Base-by-base conservation (phyloP, 345 rosid genomes). In the Brassica juncea region DNA sequence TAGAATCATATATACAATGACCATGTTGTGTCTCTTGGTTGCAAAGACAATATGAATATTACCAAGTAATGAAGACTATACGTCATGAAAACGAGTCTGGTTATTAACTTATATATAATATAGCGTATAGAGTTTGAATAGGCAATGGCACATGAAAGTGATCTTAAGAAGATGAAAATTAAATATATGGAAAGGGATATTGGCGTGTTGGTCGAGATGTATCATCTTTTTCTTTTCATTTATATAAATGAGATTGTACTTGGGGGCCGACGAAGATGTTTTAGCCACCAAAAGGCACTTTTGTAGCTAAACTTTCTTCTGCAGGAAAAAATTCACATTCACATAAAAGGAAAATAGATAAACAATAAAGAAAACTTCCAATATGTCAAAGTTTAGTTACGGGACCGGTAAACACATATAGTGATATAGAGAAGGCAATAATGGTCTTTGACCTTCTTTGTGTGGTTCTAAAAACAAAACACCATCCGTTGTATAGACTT, bases 311-410 rank as follows among this genome's bases (percentile, higher is more conserved):
- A n/a, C 19, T 61, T 73, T 39, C 68, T 42, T 60, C 25, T 25
- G 25, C 32, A 9, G 8, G 44, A 5, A 27, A n/a, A 42, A 42
- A 61, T 28, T 72, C 30, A 39, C 39, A 39, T 60, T 58, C 49
- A 25, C 28, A 42, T 34, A 32, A 19, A 25, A 2, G 44, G 11
- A 37, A 60, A 2, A 39, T 0, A 58, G 21, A 54, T 16, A 31
- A 80, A 35, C 55, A 64, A 10, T 19, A 61, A 49, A 73, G 49
- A 30, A 66, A 31, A n/a, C 76, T 75, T 58, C 44, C 76, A 64
- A 63, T 12, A 63, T 12, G 83, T 80, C 83, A 80, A 79, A 31
- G 68, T 80, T 74, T 76, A 75, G 83, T 75, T 80, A 80, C 72
- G 73, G 73, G 68, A 65, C 80, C 73, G 76, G 80, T 75, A 52